A percentile compares a stretch with the other conserved stretches of the same genome.
phyloP scores from a whole-genome alignment of 371 early-diverging fungal species.

The Haplosporangium sp. region DNA sequence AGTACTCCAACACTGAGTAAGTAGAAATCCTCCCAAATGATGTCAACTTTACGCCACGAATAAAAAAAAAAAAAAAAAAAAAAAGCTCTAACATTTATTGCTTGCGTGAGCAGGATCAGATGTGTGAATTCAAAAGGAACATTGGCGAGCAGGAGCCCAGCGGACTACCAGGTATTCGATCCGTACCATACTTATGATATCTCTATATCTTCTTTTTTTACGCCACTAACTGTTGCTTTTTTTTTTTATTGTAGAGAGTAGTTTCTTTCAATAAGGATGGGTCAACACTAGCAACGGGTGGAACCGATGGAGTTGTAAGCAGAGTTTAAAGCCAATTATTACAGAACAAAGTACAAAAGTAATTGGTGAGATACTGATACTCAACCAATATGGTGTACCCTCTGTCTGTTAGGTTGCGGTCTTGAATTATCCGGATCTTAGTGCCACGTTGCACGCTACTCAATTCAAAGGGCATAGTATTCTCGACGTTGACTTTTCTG shows the following conservation, averaged over 20 bases:
- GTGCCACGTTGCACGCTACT: conserved; percentile 61
- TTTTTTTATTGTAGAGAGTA: conserved; percentile 53
- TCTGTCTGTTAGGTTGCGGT: conserved; percentile 56
- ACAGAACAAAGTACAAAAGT: background rate
- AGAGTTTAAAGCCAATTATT: background rate
- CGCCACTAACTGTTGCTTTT: background rate
- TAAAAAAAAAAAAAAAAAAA: too few relatives aligned
- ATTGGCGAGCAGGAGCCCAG: conserved; percentile 58
- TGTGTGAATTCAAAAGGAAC: conserved; percentile 56
- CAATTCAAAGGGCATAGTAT: conserved; percentile 68
- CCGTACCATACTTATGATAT: background rate
- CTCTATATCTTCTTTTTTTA: background rate
- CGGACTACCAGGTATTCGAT: conserved; percentile 64
- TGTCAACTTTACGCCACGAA: too few relatives aligned
- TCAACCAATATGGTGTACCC: background rate
- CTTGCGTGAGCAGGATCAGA: conserved; percentile 34
- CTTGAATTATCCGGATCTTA: conserved; percentile 68
- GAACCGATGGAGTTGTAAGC: conserved; percentile 71
- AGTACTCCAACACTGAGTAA: conserved; percentile 48
- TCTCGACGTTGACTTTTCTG: conserved; percentile 73
- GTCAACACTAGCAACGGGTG: conserved; percentile 69
- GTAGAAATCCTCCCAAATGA: conserved; percentile 24
- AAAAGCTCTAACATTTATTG: too few relatives aligned
- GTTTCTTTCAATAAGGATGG: conserved; percentile 69
- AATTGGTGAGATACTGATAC: background rate